Evolutionary conservation across 306 rosid species (phyloP).

Genomic region (Alnus rubra): DNA sequence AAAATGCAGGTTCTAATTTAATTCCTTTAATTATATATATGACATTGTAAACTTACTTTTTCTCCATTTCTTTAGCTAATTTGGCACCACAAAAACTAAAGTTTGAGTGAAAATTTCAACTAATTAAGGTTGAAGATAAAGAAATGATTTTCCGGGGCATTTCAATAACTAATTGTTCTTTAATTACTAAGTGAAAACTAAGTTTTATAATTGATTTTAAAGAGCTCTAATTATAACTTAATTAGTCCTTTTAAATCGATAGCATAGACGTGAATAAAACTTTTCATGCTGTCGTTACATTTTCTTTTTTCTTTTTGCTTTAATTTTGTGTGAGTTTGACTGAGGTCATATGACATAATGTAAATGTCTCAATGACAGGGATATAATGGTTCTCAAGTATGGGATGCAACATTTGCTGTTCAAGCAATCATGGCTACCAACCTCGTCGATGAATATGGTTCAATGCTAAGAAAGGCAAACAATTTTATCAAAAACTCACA

Average conservation of each 20-base stretch:
- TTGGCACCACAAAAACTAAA: neutral
- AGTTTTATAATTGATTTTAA: too few relatives aligned
- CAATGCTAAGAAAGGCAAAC: constrained; percentile 60
- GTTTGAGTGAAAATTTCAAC: neutral
- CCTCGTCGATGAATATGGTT: constrained; percentile 47
- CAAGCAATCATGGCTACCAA: constrained; percentile 70
- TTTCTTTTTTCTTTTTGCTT: too few relatives aligned
- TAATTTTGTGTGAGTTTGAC: neutral
- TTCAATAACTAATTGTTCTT: too few relatives aligned
- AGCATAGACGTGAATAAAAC: too few relatives aligned
- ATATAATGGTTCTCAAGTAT: constrained; percentile 69
- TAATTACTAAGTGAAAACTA: too few relatives aligned
- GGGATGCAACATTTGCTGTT: constrained; percentile 67
- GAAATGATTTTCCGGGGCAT: neutral
- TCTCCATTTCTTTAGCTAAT: neutral
- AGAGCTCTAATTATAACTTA: too few relatives aligned
- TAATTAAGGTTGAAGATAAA: neutral
- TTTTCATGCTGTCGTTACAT: too few relatives aligned
- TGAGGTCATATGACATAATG: neutral
- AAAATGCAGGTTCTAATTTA: constrained; percentile 67
- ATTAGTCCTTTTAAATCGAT: too few relatives aligned
- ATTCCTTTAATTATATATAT: neutral
- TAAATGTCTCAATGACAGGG: constrained; percentile 41
- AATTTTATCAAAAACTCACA: constrained; percentile 55
- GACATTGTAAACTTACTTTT: neutral